These are phyloP conservation scores for Boletus insuetus DNA, from an alignment of 768 basidiomycete species.

Conservation along the genomic window DNA sequence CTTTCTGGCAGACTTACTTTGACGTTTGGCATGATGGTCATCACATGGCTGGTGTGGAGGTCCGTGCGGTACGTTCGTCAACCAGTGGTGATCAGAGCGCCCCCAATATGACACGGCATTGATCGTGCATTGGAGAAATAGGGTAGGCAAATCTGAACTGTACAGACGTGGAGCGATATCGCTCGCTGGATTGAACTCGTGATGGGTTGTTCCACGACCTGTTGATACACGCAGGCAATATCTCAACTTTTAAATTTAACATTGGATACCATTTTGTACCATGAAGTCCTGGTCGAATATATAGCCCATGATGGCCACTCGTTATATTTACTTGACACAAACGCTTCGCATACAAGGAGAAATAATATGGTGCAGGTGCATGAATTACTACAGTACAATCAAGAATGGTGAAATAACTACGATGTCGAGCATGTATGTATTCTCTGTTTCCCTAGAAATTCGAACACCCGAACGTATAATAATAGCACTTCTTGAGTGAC, in stretches of 20 bases:
- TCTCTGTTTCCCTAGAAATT: too few relatives aligned
- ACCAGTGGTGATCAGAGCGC: constrained; percentile 26
- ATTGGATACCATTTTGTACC: not conserved
- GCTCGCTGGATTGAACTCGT: not conserved
- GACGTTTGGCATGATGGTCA: constrained; percentile 45
- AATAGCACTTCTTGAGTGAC: too few relatives aligned
- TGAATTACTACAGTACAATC: too few relatives aligned
- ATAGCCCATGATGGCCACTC: constrained; percentile 1
- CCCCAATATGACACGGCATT: constrained; percentile 18
- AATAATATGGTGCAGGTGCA: too few relatives aligned
- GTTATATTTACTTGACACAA: not conserved
- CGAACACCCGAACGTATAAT: too few relatives aligned
- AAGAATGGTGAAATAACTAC: too few relatives aligned
- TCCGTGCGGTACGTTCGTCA: constrained; percentile 41
- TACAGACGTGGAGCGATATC: not conserved
- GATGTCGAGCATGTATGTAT: too few relatives aligned
- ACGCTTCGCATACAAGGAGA: too few relatives aligned
- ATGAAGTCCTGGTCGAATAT: constrained; percentile 1
- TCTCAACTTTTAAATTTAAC: not conserved
- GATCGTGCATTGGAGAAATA: not conserved
- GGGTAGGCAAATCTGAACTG: constrained; percentile 3
- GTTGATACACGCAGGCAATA: not conserved
- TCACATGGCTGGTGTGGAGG: constrained; percentile 53
- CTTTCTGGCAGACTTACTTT: constrained; percentile 38
- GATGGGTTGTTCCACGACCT: not conserved